Percentiles rank a stretch among this genome's conserved stretches.
These are phyloP conservation scores for Carex kokanica DNA, from an alignment of 176 grass and related monocot species.

Conservation along the genomic window DNA sequence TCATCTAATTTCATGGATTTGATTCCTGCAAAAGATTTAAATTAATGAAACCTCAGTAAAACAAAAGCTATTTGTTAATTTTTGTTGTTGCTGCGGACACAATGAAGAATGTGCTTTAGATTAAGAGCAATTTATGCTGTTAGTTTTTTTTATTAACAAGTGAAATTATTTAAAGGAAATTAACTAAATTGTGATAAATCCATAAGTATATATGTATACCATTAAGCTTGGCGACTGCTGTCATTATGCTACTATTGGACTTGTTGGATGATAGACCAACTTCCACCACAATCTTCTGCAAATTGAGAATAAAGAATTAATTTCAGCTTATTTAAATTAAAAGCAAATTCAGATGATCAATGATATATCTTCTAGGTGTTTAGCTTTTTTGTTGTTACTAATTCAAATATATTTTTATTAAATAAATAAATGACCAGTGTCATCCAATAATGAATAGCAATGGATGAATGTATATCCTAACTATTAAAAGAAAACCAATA, in stretches of 20 bases:
- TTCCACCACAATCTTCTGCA: slow-evolving; percentile 22
- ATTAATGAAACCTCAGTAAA: not conserved
- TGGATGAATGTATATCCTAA: not conserved
- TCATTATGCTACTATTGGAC: not conserved
- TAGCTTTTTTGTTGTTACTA: not conserved
- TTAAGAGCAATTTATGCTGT: not conserved
- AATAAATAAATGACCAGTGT: not conserved
- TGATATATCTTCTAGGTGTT: not conserved
- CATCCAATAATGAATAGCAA: not conserved
- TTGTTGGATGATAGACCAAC: slow-evolving; percentile 12
- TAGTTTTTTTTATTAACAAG: too few relatives aligned
- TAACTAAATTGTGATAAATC: too few relatives aligned
- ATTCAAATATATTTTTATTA: not conserved
- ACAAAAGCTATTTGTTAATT: not conserved
- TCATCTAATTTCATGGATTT: slow-evolving; percentile 2
- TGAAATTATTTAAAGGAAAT: too few relatives aligned
- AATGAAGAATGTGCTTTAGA: not conserved
- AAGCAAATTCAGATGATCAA: not conserved
- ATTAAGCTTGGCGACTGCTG: slow-evolving; percentile 8
- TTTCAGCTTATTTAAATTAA: not conserved
- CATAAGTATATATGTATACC: not conserved
- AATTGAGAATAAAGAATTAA: not conserved
- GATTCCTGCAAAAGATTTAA: slow-evolving; percentile 13
- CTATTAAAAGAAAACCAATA: not conserved
- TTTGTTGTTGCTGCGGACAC: not conserved